Evolutionary conservation across 2,329 filamentous ascomycete species (phyloP), one percentile per base, ranked within the genome.

Genomic region (Botryotinia calthae): DNA sequence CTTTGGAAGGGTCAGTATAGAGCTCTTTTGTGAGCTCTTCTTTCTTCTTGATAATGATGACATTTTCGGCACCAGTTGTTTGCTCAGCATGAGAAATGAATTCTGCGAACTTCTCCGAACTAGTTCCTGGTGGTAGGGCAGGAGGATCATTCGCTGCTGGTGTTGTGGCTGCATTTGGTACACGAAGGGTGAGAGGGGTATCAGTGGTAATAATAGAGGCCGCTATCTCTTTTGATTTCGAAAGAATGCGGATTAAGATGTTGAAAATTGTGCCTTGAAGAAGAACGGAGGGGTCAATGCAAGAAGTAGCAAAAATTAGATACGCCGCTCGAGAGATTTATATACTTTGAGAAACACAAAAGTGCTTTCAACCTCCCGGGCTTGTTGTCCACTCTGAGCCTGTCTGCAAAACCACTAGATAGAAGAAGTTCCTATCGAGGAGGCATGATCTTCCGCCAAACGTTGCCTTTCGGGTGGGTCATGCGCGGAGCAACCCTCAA

Each of bases 1-100:
- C 72, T 44, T 75, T 71, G 31, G 64, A 73, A 4, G 72, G 75
- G 28, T 76, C 66, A 44, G 65, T 72, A 46, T 76, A 74, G 6
- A 65, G 48, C 10, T 70, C 75, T 31, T 74, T 66, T 16, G 64
- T 70, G 16, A 76, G 70, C 37, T 72, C 54, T 42, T 70, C 64
- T 51, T 54, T 62, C 37, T 68, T 67, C 25, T 62, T 64, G 54
- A 74, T 72, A 25, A 76, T 54, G 12, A 54, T 37, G 14, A 75
- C 46, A 51, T 75, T 76, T 37, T 72, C 44, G 0, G 42, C 67
- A 14, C 51, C 66, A 44, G 58, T 61, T 14, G 72, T 69, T 12
- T 56, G 34, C 34, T 58, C 67, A 16, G 72, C 73, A 22, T 42
- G 42, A 20, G 25, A 28, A 22, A 73, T 72, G 44, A 72, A 75